Conservation (phyloP, 371 early-diverging fungal genomes). For the Mycotypha africana region DNA sequence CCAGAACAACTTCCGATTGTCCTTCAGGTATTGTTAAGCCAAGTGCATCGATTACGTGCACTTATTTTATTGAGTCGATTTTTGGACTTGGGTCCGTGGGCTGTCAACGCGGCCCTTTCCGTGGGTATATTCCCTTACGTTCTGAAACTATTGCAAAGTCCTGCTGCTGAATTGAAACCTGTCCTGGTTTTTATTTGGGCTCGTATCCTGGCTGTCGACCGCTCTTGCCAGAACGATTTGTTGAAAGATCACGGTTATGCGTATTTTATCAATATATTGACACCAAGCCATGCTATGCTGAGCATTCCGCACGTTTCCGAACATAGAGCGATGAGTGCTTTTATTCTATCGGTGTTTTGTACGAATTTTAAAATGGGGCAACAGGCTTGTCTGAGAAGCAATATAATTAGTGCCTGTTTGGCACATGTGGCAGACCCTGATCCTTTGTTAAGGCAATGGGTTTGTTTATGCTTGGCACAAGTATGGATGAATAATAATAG, state of each 20-base stretch:
- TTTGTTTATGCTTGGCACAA: slow-evolving; percentile 81
- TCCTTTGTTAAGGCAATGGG: slow-evolving; percentile 90
- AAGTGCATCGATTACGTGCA: slow-evolving; percentile 91
- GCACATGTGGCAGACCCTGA: slow-evolving; percentile 72
- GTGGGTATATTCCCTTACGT: slow-evolving; percentile 98
- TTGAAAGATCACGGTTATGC: slow-evolving; percentile 88
- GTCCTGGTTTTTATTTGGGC: slow-evolving; percentile 97
- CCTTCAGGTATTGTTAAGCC: slow-evolving; percentile 91
- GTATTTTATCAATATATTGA: slow-evolving; percentile 89
- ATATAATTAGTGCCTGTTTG: slow-evolving; percentile 62
- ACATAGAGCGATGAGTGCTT: slow-evolving; percentile 86
- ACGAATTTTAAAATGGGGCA: slow-evolving; percentile 77
- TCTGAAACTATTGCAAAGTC: slow-evolving; percentile 90
- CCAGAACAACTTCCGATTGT: slow-evolving; percentile 96
- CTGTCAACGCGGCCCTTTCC: slow-evolving; percentile 87
- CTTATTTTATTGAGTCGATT: slow-evolving; percentile 87
- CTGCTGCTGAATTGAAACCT: slow-evolving; percentile 90
- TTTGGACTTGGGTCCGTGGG: slow-evolving; percentile 93
- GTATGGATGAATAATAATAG: slow-evolving; percentile 78
- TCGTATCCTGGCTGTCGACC: slow-evolving; percentile 89
- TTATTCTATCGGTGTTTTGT: slow-evolving; percentile 90
- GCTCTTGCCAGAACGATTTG: slow-evolving; percentile 83
- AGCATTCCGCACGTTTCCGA: slow-evolving; percentile 72
- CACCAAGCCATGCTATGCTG: slow-evolving; percentile 66
- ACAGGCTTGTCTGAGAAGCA: slow-evolving; percentile 72